phyloP scores from a whole-genome alignment of 2,329 filamentous ascomycete species.

The Colletotrichum sp. region DNA sequence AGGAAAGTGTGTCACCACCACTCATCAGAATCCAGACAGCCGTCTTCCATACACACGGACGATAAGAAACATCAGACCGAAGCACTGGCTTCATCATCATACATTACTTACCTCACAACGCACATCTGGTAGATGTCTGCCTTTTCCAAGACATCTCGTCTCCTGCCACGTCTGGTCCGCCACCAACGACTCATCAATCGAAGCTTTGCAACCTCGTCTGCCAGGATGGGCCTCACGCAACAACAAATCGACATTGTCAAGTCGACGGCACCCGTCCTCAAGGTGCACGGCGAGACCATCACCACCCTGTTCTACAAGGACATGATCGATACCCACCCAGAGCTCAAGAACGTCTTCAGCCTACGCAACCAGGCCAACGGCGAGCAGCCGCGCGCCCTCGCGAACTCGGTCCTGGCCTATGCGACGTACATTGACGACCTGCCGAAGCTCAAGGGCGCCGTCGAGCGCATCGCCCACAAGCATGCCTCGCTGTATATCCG shows the following conservation, averaged over 20 bases:
- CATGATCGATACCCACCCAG: conserved; percentile 68
- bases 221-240: conserved; percentile 58
- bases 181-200: neutral
- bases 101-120: neutral
- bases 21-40: neutral
- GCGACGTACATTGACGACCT: conserved; percentile 76
- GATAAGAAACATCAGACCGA: conserved; percentile 1
- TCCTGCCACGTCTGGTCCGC: neutral
- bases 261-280: conserved; percentile 75
- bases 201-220: neutral
- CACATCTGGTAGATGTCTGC: neutral
- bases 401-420: conserved; percentile 73
- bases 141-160: neutral
- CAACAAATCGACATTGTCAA: conserved; percentile 76
- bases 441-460: conserved; percentile 56
- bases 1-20: neutral
- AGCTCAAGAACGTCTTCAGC: conserved; percentile 75
- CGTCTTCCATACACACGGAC: neutral
- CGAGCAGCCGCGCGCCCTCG: conserved; percentile 73
- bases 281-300: conserved; percentile 71
- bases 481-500: conserved; percentile 74
- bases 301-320: conserved; percentile 76
- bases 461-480: conserved; percentile 78
- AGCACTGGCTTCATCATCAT: neutral
- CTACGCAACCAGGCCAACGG: conserved; percentile 70